These are phyloP conservation scores for Hypholoma fasciculare DNA, from an alignment of 768 basidiomycete species.

Conservation along the genomic window DNA sequence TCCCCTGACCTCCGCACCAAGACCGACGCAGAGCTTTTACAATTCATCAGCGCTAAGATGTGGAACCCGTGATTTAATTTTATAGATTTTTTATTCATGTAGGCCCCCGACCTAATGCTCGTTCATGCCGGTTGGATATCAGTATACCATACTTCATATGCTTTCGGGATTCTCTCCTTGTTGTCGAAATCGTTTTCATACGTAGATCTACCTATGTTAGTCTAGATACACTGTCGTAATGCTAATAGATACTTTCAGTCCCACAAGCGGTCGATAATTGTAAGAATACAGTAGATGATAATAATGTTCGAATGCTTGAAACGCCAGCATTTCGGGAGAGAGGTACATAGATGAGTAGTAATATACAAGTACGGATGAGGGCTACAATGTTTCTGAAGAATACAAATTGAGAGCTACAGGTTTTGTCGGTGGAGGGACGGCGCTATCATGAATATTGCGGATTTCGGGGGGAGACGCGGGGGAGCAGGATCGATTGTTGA, in stretches of 20 bases:
- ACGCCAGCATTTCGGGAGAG: not conserved
- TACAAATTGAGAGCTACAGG: not conserved
- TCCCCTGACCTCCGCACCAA: conserved; percentile 52
- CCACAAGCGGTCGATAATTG: not conserved
- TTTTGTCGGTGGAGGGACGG: not conserved
- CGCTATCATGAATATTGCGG: not conserved
- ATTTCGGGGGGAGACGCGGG: conserved; percentile 27
- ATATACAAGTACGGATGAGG: not conserved
- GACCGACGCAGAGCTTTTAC: conserved; percentile 54
- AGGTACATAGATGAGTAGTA: not conserved
- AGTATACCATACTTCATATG: not conserved
- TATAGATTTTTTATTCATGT: not conserved
- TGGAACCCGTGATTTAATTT: conserved; percentile 54
- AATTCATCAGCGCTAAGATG: conserved; percentile 65
- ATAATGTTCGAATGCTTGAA: not conserved
- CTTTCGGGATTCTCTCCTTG: not conserved
- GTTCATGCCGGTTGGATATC: not conserved
- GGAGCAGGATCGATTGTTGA: conserved; percentile 14
- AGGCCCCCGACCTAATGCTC: not conserved
- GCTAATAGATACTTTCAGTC: not conserved
- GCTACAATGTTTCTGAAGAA: not conserved
- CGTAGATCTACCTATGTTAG: not conserved
- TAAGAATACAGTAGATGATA: not conserved
- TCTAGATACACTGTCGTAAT: not conserved
- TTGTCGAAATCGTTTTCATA: not conserved